A percentile compares a stretch with the other conserved stretches of the same genome.
phyloP scores from a whole-genome alignment of 83 land plant genomes.

The Picea abies region DNA sequence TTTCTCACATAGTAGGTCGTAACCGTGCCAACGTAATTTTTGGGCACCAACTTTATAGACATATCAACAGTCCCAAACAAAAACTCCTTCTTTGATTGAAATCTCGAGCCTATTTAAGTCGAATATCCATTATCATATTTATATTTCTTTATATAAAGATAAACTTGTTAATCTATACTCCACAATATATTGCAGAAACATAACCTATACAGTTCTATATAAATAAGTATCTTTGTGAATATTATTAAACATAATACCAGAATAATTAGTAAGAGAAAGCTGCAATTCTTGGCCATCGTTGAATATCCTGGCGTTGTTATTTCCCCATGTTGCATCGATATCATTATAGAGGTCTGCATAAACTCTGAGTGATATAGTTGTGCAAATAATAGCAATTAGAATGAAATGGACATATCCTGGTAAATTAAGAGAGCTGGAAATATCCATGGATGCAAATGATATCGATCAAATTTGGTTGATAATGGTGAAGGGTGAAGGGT shows the following conservation, averaged over 20 bases:
- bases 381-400: background rate
- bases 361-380: background rate
- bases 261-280: background rate
- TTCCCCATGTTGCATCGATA: background rate
- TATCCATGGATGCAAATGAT: background rate
- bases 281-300: background rate
- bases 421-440: background rate
- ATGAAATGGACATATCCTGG: background rate
- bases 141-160: background rate
- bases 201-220: too few relatives aligned
- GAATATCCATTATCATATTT: background rate
- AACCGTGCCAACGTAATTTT: conserved; percentile 27
- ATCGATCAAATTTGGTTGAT: too few relatives aligned
- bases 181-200: too few relatives aligned
- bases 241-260: background rate
- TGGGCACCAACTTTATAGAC: conserved; percentile 26
- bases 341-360: too few relatives aligned
- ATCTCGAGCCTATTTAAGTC: background rate
- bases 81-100: background rate
- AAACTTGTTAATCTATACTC: background rate
- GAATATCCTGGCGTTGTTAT: background rate
- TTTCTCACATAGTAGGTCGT: background rate
- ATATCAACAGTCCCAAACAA: conserved; percentile 29
- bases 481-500: background rate
- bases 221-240: background rate